Base-by-base conservation (phyloP, 805 yeast genomes). In the Starmerella ratchasimensis region DNA sequence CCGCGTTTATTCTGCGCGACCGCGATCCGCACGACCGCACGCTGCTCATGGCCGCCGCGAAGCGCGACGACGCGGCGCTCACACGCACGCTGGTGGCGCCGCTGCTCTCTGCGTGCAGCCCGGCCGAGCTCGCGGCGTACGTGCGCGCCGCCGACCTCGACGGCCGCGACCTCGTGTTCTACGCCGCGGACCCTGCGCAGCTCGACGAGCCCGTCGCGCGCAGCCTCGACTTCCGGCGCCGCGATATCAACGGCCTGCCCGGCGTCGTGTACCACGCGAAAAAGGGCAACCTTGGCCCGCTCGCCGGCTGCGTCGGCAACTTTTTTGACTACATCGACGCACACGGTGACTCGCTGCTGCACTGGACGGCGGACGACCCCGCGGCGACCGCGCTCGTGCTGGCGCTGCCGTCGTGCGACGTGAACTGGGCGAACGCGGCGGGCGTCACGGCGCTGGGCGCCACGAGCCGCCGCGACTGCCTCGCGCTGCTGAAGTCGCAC, bases 331-430 rank as follows among this genome's bases (percentile, higher is more conserved):
- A 88, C 52, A 60, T 72, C 6, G 96, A 88, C 52, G 57, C 54
- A 17, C 68, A 71, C 38, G 88, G 88, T 0, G 83, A 84, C 52
- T 74, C 90, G 0, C 52, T 88, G 3, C 59, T 88, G 23, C 97
- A 88, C 57, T 68, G 80, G 3, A 60, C 82, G 22, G 68, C 70
- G 34, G 55, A 37, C 28, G 27, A 25, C 3, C 23, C 34, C n/a
- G 34, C 33, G 15, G 29, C 39, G 1, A 18, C 37, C 3, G 7
- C 5, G 2, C 17, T 30, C 13, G 23, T 50, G 17, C 30, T 39
- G 4, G 20, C 15, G n/a, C 20, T 40, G 5, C 63, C 63, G 29
- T 56, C 65, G 5, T 45, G 68, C 11, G 67, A 74, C 47, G 54
- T 82, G 10, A 82, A 88, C 54, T 69, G 67, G 40, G 55, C 68